These are phyloP conservation scores for Schwanniomyces polymorphus DNA, from an alignment of 805 yeast species.

Conservation along the genomic window DNA sequence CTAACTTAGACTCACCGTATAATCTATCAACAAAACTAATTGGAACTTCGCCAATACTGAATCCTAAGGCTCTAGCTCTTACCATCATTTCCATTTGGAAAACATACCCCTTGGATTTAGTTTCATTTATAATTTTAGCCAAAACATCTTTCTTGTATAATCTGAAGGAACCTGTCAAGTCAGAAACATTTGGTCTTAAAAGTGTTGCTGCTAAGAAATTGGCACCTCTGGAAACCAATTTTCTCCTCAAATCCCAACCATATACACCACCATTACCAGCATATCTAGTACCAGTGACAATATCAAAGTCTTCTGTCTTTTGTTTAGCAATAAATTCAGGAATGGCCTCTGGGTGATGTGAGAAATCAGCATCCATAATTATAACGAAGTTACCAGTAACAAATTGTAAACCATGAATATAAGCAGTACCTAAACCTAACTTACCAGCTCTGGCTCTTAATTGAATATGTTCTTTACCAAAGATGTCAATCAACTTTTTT, in stretches of 20 bases:
- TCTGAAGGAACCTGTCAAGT: conserved; percentile 76
- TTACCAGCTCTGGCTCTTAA: conserved; percentile 75
- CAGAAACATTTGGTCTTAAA: conserved; percentile 70
- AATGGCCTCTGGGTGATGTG: conserved; percentile 79
- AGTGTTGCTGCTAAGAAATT: conserved; percentile 73
- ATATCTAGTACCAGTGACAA: conserved; percentile 64
- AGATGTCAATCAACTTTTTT: conserved; percentile 53
- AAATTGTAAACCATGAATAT: conserved; percentile 71
- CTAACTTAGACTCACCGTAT: conserved; percentile 76
- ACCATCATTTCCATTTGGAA: conserved; percentile 91
- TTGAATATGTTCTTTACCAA: conserved; percentile 60
- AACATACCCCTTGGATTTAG: conserved; percentile 76
- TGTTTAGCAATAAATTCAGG: conserved; percentile 73
- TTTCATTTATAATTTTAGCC: conserved; percentile 62
- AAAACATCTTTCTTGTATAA: conserved; percentile 70
- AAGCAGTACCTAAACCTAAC: conserved; percentile 78
- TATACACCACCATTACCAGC: conserved; percentile 82
- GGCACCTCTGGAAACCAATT: conserved; percentile 77
- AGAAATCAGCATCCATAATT: conserved; percentile 84
- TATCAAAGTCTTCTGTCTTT: conserved; percentile 49
- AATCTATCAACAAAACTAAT: conserved; percentile 76
- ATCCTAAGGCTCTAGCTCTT: conserved; percentile 73
- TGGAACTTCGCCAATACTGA: conserved; percentile 75
- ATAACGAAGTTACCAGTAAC: conserved; percentile 74
- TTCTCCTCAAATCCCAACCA: conserved; percentile 83